A percentile compares a stretch with the other conserved stretches of the same genome.
phyloP scores from a whole-genome alignment of 306 rosid genomes.

The Comarum palustre region DNA sequence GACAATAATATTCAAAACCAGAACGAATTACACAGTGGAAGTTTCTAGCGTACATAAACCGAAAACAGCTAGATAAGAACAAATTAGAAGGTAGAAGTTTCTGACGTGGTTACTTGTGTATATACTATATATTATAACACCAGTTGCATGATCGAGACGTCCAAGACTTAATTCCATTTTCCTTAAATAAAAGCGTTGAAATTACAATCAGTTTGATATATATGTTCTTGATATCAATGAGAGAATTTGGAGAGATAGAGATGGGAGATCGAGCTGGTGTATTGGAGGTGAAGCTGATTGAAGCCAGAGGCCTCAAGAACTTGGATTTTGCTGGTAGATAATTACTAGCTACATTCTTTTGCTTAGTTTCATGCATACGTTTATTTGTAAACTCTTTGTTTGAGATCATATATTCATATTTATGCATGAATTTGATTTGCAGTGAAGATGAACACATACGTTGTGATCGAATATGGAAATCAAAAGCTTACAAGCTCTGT shows the following conservation, averaged over 20 bases:
- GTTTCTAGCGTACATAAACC: neutral
- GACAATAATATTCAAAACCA: neutral
- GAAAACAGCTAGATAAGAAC: neutral
- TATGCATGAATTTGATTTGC: slow-evolving; percentile 3
- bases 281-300: slow-evolving; percentile 10
- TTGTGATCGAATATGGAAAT: slow-evolving; percentile 23
- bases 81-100: neutral
- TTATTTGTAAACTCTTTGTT: neutral
- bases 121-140: slow-evolving; percentile 1
- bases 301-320: slow-evolving; percentile 12
- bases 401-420: neutral
- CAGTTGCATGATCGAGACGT: slow-evolving; percentile 11
- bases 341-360: neutral
- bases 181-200: neutral
- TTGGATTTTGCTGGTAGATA: slow-evolving; percentile 13
- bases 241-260: neutral
- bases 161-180: slow-evolving; percentile 1
- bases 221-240: neutral
- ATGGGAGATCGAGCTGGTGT: neutral
- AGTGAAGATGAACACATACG: slow-evolving; percentile 18
- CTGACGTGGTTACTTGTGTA: neutral
- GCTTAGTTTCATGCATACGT: neutral
- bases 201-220: neutral
- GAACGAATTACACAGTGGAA: neutral
- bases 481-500: slow-evolving; percentile 10